phyloP scores from a whole-genome alignment of 176 grass and related monocot species.

The Carex pumila region DNA sequence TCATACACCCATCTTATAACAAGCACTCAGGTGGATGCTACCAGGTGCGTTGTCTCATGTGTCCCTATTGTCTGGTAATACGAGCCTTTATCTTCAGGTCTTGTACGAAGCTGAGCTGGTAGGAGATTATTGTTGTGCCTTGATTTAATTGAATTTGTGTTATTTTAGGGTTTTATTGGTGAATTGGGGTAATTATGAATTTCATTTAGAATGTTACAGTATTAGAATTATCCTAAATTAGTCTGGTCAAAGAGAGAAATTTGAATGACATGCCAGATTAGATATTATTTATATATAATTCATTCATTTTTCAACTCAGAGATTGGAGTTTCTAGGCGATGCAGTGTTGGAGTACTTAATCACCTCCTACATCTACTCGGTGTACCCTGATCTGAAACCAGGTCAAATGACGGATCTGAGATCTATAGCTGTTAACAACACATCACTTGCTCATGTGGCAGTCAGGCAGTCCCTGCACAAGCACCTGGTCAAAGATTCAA shows the following conservation, averaged over 20 bases:
- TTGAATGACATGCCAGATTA: neutral
- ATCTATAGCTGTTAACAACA: constrained; percentile 66
- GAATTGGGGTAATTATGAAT: neutral
- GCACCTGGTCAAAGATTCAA: constrained; percentile 82
- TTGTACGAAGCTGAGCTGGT: neutral
- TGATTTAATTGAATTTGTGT: neutral
- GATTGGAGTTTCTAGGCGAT: constrained; percentile 94
- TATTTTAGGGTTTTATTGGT: neutral
- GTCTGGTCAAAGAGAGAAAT: neutral
- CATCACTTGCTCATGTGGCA: constrained; percentile 63
- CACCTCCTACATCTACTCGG: constrained; percentile 79
- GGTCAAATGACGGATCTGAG: constrained; percentile 94
- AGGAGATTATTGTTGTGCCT: neutral
- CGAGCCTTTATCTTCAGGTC: neutral
- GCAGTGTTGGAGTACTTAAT: constrained; percentile 98
- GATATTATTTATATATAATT: constrained; percentile 19
- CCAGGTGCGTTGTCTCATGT: constrained; percentile 42
- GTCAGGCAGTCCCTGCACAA: constrained; percentile 55
- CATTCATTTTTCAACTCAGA: constrained; percentile 50
- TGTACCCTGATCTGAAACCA: constrained; percentile 79
- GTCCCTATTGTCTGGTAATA: constrained; percentile 11
- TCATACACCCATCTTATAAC: constrained; percentile 77
- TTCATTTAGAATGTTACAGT: neutral
- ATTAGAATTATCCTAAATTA: neutral
- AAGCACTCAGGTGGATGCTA: constrained; percentile 86